Evolutionary conservation across 2,329 filamentous ascomycete genomes (phyloP).

Genomic region (Penicillium vulpinum): DNA sequence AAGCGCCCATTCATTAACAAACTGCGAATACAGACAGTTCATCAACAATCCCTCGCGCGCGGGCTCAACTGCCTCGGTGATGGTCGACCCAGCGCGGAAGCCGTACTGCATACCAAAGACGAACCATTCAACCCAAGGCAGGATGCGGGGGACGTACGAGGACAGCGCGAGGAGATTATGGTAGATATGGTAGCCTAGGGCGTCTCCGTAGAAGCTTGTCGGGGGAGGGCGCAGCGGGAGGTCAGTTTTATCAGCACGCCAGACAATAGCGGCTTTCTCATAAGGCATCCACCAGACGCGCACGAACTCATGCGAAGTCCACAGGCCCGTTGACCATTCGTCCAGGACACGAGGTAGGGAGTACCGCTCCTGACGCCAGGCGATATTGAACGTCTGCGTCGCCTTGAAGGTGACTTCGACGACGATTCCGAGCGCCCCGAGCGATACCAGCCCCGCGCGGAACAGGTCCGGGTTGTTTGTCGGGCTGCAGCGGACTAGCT

Average conservation of each 20-base stretch:
- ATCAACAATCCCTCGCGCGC: constrained; percentile 80
- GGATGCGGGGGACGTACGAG: constrained; percentile 72
- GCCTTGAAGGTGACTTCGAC: constrained; percentile 84
- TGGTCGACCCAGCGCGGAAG: constrained; percentile 66
- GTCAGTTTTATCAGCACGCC: constrained; percentile 78
- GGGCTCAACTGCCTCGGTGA: constrained; percentile 74
- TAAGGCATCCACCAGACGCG: constrained; percentile 98
- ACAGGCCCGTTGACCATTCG: constrained; percentile 72
- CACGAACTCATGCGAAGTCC: constrained; percentile 84
- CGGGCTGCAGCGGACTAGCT: constrained; percentile 67
- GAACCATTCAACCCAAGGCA: constrained; percentile 92
- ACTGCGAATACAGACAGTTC: constrained; percentile 98
- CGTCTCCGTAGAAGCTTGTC: constrained; percentile 75
- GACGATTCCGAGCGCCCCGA: constrained; percentile 88
- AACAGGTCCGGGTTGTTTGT: constrained; percentile 76
- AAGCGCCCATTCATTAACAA: constrained; percentile 97
- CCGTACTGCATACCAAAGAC: constrained; percentile 98
- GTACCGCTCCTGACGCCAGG: constrained; percentile 80
- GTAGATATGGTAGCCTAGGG: constrained; percentile 83
- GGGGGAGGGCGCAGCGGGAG: constrained; percentile 61
- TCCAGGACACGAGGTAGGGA: constrained; percentile 67
- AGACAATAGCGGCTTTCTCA: constrained; percentile 80
- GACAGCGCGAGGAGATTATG: constrained; percentile 83
- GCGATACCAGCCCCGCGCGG: constrained; percentile 78
- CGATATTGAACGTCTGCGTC: constrained; percentile 76